Conservation (phyloP, 2,329 filamentous ascomycete species). For the Microcyclosporella mali region DNA sequence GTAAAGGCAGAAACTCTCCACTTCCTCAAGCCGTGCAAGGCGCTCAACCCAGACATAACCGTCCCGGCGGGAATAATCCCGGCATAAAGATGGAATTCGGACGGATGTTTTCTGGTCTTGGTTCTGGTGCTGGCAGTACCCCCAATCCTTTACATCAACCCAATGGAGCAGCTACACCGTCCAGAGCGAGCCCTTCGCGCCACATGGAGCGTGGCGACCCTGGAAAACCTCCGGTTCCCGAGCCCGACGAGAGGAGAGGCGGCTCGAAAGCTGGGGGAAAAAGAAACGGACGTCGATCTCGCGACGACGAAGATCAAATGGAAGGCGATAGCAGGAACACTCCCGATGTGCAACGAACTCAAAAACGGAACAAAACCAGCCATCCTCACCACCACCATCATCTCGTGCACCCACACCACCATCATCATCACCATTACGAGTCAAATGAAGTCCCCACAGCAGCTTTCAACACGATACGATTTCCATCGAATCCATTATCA, state of each 20-base stretch:
- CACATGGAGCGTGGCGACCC: conserved; percentile 27
- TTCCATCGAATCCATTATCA: conserved; percentile 17
- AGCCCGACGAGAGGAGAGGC: conserved; percentile 36
- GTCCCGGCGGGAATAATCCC: conserved; percentile 67
- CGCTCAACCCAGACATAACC: conserved; percentile 72
- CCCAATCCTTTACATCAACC: conserved; percentile 41
- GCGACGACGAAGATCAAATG: conserved; percentile 64
- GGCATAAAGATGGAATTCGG: conserved; percentile 94
- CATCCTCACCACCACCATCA: conserved; percentile 53
- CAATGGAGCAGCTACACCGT: conserved; percentile 51
- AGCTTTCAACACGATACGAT: conserved; percentile 29
- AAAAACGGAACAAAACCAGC: conserved; percentile 54
- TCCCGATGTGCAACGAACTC: conserved; percentile 49
- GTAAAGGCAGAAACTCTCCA: conserved; percentile 77
- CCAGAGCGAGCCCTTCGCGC: conserved; percentile 31
- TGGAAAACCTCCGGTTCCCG: conserved; percentile 17
- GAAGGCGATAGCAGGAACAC: conserved; percentile 41
- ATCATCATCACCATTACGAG: conserved; percentile 31
- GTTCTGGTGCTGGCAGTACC: conserved; percentile 57
- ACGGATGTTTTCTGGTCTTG: conserved; percentile 92
- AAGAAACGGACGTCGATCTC: conserved; percentile 60
- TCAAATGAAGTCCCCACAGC: conserved; percentile 24
- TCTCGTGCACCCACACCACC: conserved; percentile 48
- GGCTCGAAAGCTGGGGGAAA: conserved; percentile 33
- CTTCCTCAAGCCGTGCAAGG: conserved; percentile 91